A percentile compares a stretch with the other conserved stretches of the same genome.
Conservation (phyloP, 805 yeast species). For the Millerozyma acaciae region DNA sequence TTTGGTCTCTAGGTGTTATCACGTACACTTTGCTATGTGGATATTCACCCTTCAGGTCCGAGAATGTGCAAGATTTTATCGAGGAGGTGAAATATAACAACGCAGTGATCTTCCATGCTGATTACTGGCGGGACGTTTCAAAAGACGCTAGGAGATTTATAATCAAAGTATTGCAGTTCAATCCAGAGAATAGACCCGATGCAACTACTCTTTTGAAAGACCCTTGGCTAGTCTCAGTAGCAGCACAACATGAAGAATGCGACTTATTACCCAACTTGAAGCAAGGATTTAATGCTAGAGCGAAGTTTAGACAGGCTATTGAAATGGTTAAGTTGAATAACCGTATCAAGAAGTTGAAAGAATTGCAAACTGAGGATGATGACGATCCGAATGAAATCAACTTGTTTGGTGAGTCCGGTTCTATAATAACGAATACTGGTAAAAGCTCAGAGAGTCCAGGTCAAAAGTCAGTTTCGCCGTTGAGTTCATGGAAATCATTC, state of each 20-base stretch:
- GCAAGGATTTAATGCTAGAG: conserved; percentile 78
- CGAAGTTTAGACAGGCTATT: conserved; percentile 79
- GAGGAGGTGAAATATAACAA: conserved; percentile 69
- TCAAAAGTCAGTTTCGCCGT: conserved; percentile 8
- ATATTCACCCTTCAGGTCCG: conserved; percentile 86
- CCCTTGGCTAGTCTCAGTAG: conserved; percentile 63
- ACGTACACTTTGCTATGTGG: conserved; percentile 89
- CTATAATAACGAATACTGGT: conserved; percentile 4
- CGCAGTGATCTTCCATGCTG: conserved; percentile 81
- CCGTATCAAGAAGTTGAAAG: conserved; percentile 67
- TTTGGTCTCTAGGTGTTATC: conserved; percentile 94
- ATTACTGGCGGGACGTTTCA: conserved; percentile 81
- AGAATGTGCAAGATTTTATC: conserved; percentile 74
- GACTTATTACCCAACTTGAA: conserved; percentile 81
- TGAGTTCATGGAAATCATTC: conserved; percentile 28
- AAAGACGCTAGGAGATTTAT: conserved; percentile 79
- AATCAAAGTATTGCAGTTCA: conserved; percentile 59
- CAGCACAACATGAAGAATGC: conserved; percentile 42
- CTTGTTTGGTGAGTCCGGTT: conserved; percentile 35
- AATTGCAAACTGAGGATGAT: conserved; percentile 54
- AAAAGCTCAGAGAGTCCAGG: conserved; percentile 5
- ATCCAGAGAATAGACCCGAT: conserved; percentile 68
- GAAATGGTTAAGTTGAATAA: conserved; percentile 80
- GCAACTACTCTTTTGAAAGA: conserved; percentile 61
- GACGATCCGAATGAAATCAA: conserved; percentile 47